Evolutionary conservation across 2,329 filamentous ascomycete species (phyloP), one percentile per base, ranked within the genome.

Genomic region (Capronia epimyces): DNA sequence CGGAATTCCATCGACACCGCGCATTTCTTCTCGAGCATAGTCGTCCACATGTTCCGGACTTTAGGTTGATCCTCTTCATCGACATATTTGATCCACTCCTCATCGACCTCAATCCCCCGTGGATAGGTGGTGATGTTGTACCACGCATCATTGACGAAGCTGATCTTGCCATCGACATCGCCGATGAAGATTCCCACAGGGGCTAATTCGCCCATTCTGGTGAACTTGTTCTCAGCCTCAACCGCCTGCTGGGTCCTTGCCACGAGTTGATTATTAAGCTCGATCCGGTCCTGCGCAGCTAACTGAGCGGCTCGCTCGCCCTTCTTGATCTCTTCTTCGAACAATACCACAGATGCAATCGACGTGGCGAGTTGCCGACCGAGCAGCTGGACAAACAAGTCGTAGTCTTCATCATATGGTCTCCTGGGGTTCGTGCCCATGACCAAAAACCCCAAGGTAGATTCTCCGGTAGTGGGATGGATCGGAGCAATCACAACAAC

Each of bases 171-270:
- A 34, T 74, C 67, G 0, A 79, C 75, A 62, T 89, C 79, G n/a
- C 86, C 85, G 59, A 93, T 90, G 65, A 91, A 91, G 71, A 94
- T 84, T 22, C 87, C 88, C 1, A 90, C 87, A 0, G 87, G 87
- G 0, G 86, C 85, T 57, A 89, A 87, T 63, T 90, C 87, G 2
- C 87, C 86, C 85, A 93, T 89, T 39, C 86, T 77, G 0, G 86
- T 88, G 64, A 93, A 93, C 51, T 84, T 84, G 25, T 85, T 83
- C 65, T 93, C 87, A 64, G 82, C 77, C 49, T 79, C 76, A 21
- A 73, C 71, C 2, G 76, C 77, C 64, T 80, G 75, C 63, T 78
- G 73, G 1, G 77, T 79, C 42, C 76, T 69, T 24, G 84, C 74
- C 37, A 82, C 81, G 12, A 93, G 75, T 64, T 91, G 84, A 64